A percentile compares a stretch with the other conserved stretches of the same genome.
Evolutionary conservation across 2,329 filamentous ascomycete species (phyloP).

Genomic region (Apiospora koreana): DNA sequence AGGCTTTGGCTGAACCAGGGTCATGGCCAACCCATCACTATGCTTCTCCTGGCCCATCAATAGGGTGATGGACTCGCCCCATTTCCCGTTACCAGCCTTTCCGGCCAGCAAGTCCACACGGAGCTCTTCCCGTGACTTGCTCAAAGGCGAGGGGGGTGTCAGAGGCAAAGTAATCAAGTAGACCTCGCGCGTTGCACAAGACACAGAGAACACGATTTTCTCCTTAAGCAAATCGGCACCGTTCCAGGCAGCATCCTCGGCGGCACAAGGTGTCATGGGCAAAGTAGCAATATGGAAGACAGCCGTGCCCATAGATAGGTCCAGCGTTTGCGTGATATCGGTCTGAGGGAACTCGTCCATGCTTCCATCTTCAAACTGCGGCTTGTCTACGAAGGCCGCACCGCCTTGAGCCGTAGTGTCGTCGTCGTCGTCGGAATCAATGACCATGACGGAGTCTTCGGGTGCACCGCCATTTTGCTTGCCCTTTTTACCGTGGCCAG

Average conservation of each 20-base stretch:
- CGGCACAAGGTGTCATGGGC: conserved; percentile 49
- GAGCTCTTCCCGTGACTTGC: conserved; percentile 57
- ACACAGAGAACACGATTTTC: conserved; percentile 61
- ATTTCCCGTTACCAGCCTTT: conserved; percentile 60
- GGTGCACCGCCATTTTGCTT: conserved; percentile 52
- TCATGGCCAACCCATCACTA: conserved; percentile 58
- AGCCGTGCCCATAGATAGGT: conserved; percentile 59
- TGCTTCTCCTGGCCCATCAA: conserved; percentile 55
- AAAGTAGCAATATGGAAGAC: conserved; percentile 58
- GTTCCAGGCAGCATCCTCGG: conserved; percentile 50
- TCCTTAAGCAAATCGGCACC: conserved; percentile 52
- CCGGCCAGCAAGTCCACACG: conserved; percentile 51
- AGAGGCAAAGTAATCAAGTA: conserved; percentile 61
- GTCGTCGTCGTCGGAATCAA: conserved; percentile 66
- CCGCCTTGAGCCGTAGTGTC: conserved; percentile 32
- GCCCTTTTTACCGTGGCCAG: conserved; percentile 31
- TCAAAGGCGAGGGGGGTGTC: conserved; percentile 61
- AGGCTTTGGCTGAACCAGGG: conserved; percentile 45
- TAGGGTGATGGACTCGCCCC: conserved; percentile 60
- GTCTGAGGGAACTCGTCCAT: conserved; percentile 52
- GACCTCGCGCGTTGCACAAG: conserved; percentile 58
- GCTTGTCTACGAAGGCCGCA: conserved; percentile 49
- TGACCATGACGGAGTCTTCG: conserved; percentile 59
- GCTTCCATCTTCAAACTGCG: conserved; percentile 57
- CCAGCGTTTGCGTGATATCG: conserved; percentile 60